Percentiles rank a stretch among this genome's conserved stretches.
These are phyloP conservation scores for Tetrapisispora iriomotensis DNA, from an alignment of 805 yeast species.

Conservation along the genomic window DNA sequence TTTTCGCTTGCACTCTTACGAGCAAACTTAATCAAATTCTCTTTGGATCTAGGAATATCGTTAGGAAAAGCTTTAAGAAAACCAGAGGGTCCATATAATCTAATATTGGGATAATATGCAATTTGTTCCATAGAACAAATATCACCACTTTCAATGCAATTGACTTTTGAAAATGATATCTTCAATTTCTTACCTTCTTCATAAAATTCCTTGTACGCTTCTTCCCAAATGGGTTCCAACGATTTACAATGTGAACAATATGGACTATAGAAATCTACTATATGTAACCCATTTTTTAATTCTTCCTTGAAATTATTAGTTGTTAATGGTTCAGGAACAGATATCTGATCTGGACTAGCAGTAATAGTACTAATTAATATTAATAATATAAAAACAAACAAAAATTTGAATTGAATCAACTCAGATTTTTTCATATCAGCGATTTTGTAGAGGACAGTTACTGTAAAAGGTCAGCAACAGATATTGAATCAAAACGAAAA, in stretches of 20 bases:
- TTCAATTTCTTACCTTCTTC: conserved; percentile 34
- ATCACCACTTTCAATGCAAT: conserved; percentile 82
- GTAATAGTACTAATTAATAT: background rate
- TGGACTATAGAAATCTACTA: conserved; percentile 87
- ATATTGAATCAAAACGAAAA: no score
- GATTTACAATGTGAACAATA: conserved; percentile 73
- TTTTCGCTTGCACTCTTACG: conserved; percentile 39
- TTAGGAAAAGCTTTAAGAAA: conserved; percentile 40
- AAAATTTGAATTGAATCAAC: no score
- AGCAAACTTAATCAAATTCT: conserved; percentile 44
- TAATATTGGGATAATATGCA: conserved; percentile 54
- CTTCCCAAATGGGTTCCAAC: conserved; percentile 77
- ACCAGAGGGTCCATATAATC: conserved; percentile 57
- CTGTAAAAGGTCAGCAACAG: no score
- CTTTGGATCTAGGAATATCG: conserved; percentile 31
- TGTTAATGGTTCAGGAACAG: conserved; percentile 43
- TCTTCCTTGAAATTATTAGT: conserved; percentile 40
- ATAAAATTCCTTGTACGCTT: conserved; percentile 43
- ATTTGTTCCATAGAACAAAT: conserved; percentile 64
- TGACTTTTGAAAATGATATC: conserved; percentile 64
- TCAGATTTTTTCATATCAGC: no score
- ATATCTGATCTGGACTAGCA: background rate
- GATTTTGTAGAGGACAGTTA: no score
- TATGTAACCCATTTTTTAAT: conserved; percentile 47
- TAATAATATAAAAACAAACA: background rate